A percentile compares a stretch with the other conserved stretches of the same genome.
Conservation (phyloP, 2,329 filamentous ascomycete species). For the Botrytis elliptica region DNA sequence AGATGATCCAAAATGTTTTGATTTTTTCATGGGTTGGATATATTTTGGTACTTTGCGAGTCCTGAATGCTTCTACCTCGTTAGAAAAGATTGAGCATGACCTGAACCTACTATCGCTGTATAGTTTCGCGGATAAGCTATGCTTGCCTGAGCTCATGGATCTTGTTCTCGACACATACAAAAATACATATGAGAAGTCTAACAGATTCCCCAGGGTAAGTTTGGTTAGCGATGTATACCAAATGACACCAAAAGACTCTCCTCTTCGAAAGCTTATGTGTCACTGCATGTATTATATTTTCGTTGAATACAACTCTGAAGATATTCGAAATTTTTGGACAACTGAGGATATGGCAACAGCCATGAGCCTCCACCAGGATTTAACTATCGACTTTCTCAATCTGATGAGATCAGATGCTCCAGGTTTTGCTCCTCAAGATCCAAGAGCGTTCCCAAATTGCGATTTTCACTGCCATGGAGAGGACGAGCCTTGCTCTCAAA, state of each 20-base stretch:
- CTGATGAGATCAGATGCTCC: not conserved
- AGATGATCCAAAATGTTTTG: slow-evolving; percentile 22
- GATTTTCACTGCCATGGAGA: not conserved
- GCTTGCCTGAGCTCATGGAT: slow-evolving; percentile 3
- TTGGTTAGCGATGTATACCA: not conserved
- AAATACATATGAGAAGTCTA: accelerated
- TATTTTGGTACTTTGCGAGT: slow-evolving; percentile 2
- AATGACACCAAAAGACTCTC: not conserved
- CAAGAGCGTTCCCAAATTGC: not conserved
- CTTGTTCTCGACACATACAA: not conserved
- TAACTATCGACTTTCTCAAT: not conserved
- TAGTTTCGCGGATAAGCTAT: slow-evolving; percentile 6
- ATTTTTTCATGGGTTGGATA: slow-evolving; percentile 23
- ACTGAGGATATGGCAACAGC: not conserved
- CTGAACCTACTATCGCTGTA: not conserved
- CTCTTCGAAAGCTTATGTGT: not conserved
- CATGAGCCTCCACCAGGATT: not conserved
- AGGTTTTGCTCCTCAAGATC: not conserved
- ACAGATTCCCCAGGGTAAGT: accelerated
- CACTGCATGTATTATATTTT: not conserved
- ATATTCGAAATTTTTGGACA: accelerated
- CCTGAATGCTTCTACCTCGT: not conserved
- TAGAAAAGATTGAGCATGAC: not conserved
- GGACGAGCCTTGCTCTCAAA: not conserved
- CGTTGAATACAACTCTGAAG: too few relatives aligned